Evolutionary conservation across 805 yeast genomes (phyloP), one percentile per base, ranked within the genome.

Genomic region (Candida tibetensis): DNA sequence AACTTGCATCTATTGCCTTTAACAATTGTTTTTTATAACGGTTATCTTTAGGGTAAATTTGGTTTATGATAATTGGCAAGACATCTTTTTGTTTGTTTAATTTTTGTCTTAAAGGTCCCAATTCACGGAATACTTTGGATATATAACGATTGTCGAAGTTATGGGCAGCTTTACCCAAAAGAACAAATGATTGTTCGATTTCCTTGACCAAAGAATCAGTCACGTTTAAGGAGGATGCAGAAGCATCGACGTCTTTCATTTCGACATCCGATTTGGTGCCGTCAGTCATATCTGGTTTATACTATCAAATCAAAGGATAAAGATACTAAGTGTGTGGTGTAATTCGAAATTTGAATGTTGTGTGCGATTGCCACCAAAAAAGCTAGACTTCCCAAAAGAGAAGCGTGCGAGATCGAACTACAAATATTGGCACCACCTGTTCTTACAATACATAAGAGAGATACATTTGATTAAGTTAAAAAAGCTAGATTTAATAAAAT

Each of bases 121-220:
- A 70, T 45, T 87, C 95, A 46, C 96, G 81, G 47, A 93, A 76
- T 16, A 87, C 90, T 55, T 85, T 85, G 61, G 91, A 76, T 32
- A 93, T 79, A 63, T 84, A 86, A 48, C 97, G 78, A 48, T 95
- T 86, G 62, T 93, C 99, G 58, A 81, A 79, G 38, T 79, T 79
- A 32, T 76, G 59, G 8, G 82, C 82, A 3, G 90, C 82, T 61
- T 82, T 82, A 35, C 69, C 69, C 37, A 80, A 63, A 36, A 75
- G 69, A 30, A 64, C 63, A 47, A 78, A 74, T 31, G 62, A 39
- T 55, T 61, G 50, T 59, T 72, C 66, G 43, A 69, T 64, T 43
- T 69, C 72, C 21, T 49, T 52, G 32, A 52, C 55, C 40, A 64
- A 48, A 14, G 51, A 28, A 17, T 44, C 46, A 15, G 51, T 16